Conservation (phyloP, 345 rosid species). For the Eucalyptus pauciflora region DNA sequence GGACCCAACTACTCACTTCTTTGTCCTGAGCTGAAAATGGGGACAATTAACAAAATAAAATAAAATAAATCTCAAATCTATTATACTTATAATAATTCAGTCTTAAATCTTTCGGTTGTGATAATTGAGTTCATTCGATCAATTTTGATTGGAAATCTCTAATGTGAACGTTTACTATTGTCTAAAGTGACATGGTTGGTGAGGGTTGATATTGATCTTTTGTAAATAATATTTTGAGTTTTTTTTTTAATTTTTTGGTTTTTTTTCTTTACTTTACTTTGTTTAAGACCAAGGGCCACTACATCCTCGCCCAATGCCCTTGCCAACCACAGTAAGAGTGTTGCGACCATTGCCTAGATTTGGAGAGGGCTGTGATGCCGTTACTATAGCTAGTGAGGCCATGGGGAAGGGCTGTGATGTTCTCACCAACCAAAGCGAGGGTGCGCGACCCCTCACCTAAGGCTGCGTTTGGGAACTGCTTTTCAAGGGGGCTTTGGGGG, state of each 20-base stretch:
- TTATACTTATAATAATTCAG: too few relatives aligned
- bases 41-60: not conserved
- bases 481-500: too few relatives aligned
- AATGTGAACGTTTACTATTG: fast-evolving
- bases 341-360: not conserved
- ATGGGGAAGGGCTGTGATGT: not conserved
- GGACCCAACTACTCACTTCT: not conserved
- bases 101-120: too few relatives aligned
- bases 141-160: fast-evolving
- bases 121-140: fast-evolving
- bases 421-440: not conserved
- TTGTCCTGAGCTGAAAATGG: not conserved
- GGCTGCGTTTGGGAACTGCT: too few relatives aligned
- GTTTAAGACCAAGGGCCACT: too few relatives aligned
- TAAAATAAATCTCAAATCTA: too few relatives aligned
- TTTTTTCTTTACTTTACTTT: too few relatives aligned
- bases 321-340: not conserved
- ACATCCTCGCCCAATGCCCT: fast-evolving
- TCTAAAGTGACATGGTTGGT: too few relatives aligned
- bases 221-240: too few relatives aligned
- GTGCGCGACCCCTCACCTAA: fast-evolving
- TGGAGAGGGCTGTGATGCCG: not conserved
- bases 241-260: too few relatives aligned
- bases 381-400: fast-evolving
- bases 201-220: too few relatives aligned